phyloP scores from a whole-genome alignment of 345 rosid genomes.

The Brassica rapa region DNA sequence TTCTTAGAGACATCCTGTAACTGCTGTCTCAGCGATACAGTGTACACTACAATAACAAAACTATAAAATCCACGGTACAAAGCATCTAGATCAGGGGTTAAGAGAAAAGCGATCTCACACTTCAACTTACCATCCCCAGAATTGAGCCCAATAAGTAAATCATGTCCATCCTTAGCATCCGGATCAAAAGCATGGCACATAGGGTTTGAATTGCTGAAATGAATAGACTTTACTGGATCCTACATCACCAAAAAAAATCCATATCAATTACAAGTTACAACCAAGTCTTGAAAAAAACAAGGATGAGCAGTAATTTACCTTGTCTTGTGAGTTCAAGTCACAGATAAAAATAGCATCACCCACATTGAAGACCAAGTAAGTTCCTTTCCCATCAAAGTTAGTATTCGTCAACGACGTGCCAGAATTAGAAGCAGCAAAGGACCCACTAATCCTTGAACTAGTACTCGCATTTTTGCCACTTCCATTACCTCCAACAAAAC shows the following conservation, averaged over 20 bases:
- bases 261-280: not conserved
- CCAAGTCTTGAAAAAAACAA: slow-evolving; percentile 26
- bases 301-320: slow-evolving; percentile 50
- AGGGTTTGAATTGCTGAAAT: slow-evolving; percentile 90
- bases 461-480: slow-evolving; percentile 70
- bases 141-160: slow-evolving; percentile 85
- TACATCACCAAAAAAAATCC: slow-evolving; percentile 41
- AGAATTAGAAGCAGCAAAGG: slow-evolving; percentile 68
- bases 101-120: too few relatives aligned
- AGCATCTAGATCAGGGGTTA: too few relatives aligned
- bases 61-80: too few relatives aligned
- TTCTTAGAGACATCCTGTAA: slow-evolving; percentile 96
- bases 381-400: slow-evolving; percentile 95
- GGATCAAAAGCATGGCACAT: slow-evolving; percentile 95
- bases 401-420: slow-evolving; percentile 58
- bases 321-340: slow-evolving; percentile 96
- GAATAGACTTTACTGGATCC: slow-evolving; percentile 98
- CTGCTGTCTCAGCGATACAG: slow-evolving; percentile 96
- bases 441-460: slow-evolving; percentile 75
- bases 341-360: slow-evolving; percentile 92
- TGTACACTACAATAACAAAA: slow-evolving; percentile 67
- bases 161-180: slow-evolving; percentile 98
- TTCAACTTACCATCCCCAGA: slow-evolving; percentile 84
- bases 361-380: slow-evolving; percentile 90
- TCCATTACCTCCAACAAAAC: slow-evolving; percentile 95